Conservation (phyloP, 75 land plant genomes). For the Sequoiadendron giganteum region DNA sequence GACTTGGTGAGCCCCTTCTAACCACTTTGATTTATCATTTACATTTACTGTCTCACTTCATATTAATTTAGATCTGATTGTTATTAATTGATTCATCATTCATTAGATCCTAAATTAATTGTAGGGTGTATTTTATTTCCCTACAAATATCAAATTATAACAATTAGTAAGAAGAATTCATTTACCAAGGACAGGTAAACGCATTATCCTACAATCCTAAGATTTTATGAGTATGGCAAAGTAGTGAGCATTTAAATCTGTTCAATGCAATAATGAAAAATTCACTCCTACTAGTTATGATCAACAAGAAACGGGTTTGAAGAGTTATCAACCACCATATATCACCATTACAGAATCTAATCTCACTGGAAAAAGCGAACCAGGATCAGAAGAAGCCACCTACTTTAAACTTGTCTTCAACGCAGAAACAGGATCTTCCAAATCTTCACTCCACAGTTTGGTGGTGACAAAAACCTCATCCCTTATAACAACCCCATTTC, state of each 20-base stretch:
- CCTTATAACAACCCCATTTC: constrained; percentile 21
- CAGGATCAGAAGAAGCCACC: neutral
- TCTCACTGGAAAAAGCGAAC: neutral
- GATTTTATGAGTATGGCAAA: neutral
- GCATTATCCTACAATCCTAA: neutral
- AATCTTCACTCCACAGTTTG: constrained; percentile 42
- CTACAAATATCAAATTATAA: neutral
- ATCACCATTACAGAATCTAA: neutral
- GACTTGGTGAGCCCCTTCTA: no score
- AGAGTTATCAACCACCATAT: neutral
- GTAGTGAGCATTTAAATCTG: neutral
- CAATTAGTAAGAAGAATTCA: neutral
- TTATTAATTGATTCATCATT: no score
- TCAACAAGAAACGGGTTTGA: neutral
- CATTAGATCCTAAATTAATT: no score
- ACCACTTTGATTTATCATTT: no score
- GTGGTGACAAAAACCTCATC: constrained; percentile 61
- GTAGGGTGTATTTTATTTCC: no score
- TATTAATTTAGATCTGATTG: no score
- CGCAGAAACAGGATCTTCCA: constrained; percentile 47
- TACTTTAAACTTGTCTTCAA: constrained; percentile 43
- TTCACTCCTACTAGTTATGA: neutral
- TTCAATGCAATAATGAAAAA: neutral
- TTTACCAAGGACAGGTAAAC: neutral
- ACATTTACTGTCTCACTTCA: no score